phyloP scores from a whole-genome alignment of 208 protist species.

The Leishmania amazonensis region DNA sequence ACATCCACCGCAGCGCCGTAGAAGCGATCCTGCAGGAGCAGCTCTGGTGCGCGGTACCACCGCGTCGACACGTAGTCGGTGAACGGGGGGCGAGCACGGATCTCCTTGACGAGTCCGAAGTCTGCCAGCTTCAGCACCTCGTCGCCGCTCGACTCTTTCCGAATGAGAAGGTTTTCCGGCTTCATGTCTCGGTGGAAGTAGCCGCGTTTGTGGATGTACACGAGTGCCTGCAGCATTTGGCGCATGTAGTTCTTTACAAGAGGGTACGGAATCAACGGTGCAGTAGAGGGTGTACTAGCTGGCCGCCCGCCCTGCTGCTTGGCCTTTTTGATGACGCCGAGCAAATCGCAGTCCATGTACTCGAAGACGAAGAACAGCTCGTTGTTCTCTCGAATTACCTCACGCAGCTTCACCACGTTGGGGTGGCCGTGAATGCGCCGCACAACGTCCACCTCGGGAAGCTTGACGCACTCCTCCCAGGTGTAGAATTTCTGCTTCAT shows the following conservation, averaged over 20 bases:
- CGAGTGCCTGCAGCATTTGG: slow-evolving; percentile 93
- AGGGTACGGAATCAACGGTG: slow-evolving; percentile 79
- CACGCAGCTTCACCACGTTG: slow-evolving; percentile 97
- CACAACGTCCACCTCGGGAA: slow-evolving; percentile 94
- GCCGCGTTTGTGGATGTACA: slow-evolving; percentile 96
- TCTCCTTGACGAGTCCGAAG: slow-evolving; percentile 79
- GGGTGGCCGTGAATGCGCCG: slow-evolving; percentile 95
- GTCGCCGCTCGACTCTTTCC: slow-evolving; percentile 54
- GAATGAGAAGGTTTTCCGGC: slow-evolving; percentile 98
- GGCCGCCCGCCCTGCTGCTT: slow-evolving; percentile 70
- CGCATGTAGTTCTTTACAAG: slow-evolving; percentile 92
- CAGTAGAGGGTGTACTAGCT: slow-evolving; percentile 15
- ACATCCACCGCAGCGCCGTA: slow-evolving; percentile 97
- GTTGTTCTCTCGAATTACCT: slow-evolving; percentile 97
- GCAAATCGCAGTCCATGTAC: slow-evolving; percentile 97
- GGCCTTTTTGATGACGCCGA: slow-evolving; percentile 94
- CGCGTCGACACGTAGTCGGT: slow-evolving; percentile 98
- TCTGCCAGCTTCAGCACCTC: slow-evolving; percentile 96
- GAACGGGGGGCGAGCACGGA: slow-evolving; percentile 64
- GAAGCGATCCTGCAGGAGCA: slow-evolving; percentile 94
- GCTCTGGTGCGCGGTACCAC: slow-evolving; percentile 99
- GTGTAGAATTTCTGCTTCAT: slow-evolving; percentile 98
- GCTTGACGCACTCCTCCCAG: slow-evolving; percentile 97
- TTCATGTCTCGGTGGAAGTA: slow-evolving; percentile 98
- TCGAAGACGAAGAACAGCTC: slow-evolving; percentile 98